Base-by-base conservation (phyloP, 148 eudicot genomes). In the Camellia granthamiana region DNA sequence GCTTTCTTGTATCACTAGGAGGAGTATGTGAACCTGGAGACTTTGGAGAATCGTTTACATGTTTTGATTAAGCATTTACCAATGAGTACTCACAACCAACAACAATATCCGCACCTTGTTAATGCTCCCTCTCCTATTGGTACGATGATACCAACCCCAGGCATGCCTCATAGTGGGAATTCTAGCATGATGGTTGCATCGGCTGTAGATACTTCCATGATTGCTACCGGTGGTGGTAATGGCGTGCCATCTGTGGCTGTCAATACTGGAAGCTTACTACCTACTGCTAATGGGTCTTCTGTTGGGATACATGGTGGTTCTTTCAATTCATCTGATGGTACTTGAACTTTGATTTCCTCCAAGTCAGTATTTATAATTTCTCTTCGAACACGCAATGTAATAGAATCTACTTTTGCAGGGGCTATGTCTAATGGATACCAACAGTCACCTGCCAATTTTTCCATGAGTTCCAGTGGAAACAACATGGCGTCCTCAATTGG, bases 71-170 rank as follows among this genome's bases (percentile, higher is more conserved):
- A 73, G 84, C 83, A 86, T 55, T 55, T 81, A 12, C 82, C 89
- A 66, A 77, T 80, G 81, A 86, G 67, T 78, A 92, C 86, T 82
- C 88, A 83, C 75, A 84, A 78, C 69, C 90, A 90, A 77, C 90
- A 90, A 77, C 99, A 88, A 79, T 86, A 83, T 80, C 67, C 93
- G 23, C 97, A 88, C 64, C 91, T 83, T 77, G 84, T 85, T 73
- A 91, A 86, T 83, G 82, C 94, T 81, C 84, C 91, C 66, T 80
- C 89, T 84, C 84, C 91, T 41, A 81, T 88, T 84, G 93, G 97
- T 81, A 87, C 99, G 42, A 97, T 94, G 99, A 97, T 97, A 75
- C 99, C 99, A 73, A 97, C 98, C 52, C 99, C 99, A 65, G 98
- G 99, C 74, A 85, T 92, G 89, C 89, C 84, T 49, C 90, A 85